Percentiles rank a stretch among this genome's conserved stretches.
These are phyloP conservation scores for Chenopodium berlandieri DNA, from an alignment of 148 eudicot species.

Conservation along the genomic window DNA sequence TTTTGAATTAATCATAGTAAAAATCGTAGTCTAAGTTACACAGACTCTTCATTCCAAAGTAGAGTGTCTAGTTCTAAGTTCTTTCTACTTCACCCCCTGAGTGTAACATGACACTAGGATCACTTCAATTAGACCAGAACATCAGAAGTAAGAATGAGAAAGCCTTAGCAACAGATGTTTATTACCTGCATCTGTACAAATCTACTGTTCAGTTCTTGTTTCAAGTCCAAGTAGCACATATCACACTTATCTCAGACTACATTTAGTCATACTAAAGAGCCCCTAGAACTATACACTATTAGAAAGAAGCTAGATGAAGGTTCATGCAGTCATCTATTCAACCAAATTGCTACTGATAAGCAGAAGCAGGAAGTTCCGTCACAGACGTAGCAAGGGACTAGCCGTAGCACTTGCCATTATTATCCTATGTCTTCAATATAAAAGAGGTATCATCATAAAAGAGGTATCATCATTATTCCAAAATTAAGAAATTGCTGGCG, in stretches of 20 bases:
- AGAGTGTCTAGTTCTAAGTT: neutral
- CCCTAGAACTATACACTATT: neutral
- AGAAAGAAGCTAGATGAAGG: slow-evolving; percentile 1
- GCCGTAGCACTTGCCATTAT: neutral
- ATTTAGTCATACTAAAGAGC: neutral
- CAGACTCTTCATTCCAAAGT: neutral
- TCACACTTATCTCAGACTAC: neutral
- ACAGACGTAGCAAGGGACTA: neutral
- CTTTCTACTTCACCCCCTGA: neutral
- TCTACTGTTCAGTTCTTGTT: neutral
- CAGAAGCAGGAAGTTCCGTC: neutral
- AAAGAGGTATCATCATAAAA: neutral
- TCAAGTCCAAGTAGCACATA: neutral
- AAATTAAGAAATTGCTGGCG: neutral
- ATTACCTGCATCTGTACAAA: neutral
- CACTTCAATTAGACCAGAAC: neutral
- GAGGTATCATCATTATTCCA: neutral
- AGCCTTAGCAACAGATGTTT: too few species aligned
- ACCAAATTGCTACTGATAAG: neutral
- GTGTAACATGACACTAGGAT: neutral
- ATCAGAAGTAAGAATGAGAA: neutral
- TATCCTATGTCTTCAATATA: neutral
- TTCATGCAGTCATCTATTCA: neutral
- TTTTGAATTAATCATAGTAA: neutral
- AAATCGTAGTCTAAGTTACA: neutral